Base-by-base conservation (phyloP, 495 filamentous ascomycete species). In the Annulohypoxylon bovei region DNA sequence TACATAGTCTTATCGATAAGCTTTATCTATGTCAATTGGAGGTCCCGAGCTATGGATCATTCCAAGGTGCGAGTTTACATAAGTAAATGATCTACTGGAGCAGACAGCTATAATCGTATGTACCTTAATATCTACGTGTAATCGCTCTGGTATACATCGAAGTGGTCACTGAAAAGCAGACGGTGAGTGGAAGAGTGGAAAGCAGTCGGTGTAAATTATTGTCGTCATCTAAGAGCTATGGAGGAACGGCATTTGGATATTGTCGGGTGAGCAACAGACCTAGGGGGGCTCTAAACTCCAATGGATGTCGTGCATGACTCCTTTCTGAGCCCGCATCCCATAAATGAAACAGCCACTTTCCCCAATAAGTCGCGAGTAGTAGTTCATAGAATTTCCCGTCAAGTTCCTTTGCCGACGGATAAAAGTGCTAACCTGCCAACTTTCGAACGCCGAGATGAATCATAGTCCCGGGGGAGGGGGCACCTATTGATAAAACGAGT, bases 391-490 rank as follows among this genome's bases (percentile, higher is more conserved):
- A 22, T 20, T 12, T 20, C 14, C 28, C 28, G 28, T 52, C 0
- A 4, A 53, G 27, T 6, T 53, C 6, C 49, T 33, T 20, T 18
- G 8, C 6, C 1, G 6, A 25, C 16, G n/a, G 23, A 53, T 33
- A 5, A 28, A 27, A 30, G 47, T 52, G 20, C 23, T 30, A 7
- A 7, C 4, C 12, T 33, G 16, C 27, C 6, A 33, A 12, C 28
- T 11, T 33, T 6, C n/a, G 2, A 53, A 32, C n/a, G 7, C 33
- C n/a, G 33, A 6, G 8, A 0, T 58, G 1, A 16, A 52, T 69
- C 61, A 87, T 54, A 88, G 80, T 2, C 86, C 86, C n/a, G 86
- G 86, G 11, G 86, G 86, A 33, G 86, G 86, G 9, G 85, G 85
- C 7, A 87, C 83, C 84, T 86, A 63, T 52, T 8, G 28, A 27